These are phyloP conservation scores for Euphrasia arctica DNA, from an alignment of 305 asterid species.

Conservation along the genomic window DNA sequence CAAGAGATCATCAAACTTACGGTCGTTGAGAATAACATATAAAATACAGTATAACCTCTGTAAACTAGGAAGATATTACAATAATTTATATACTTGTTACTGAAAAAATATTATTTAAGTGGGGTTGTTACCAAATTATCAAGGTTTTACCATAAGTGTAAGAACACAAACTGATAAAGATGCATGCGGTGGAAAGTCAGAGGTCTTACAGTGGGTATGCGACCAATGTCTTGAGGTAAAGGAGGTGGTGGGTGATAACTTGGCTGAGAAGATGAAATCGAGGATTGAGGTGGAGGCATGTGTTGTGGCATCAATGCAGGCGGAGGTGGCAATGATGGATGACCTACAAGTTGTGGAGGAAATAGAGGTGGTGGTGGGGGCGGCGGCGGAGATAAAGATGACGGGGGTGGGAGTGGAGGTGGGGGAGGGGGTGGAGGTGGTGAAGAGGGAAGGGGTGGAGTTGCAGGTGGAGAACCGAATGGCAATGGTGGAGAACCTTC, in stretches of 20 bases:
- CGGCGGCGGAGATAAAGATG: conserved; percentile 26
- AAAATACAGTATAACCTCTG: no score
- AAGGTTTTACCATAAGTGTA: background rate
- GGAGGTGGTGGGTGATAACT: conserved; percentile 42
- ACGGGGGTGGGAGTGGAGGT: conserved; percentile 47
- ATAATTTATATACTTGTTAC: no score
- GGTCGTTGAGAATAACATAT: conserved; percentile 2
- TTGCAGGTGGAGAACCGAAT: conserved; percentile 67
- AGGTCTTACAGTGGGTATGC: conserved; percentile 50
- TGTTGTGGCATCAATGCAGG: conserved; percentile 48
- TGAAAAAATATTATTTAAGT: no score
- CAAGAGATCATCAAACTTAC: conserved; percentile 8
- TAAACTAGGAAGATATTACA: no score
- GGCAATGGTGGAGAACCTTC: conserved; percentile 91
- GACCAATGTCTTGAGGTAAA: conserved; percentile 36
- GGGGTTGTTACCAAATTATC: no score
- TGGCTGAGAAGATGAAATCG: conserved; percentile 41
- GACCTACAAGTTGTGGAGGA: conserved; percentile 52
- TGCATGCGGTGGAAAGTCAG: conserved; percentile 23
- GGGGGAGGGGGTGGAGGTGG: conserved; percentile 55
- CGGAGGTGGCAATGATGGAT: conserved; percentile 53
- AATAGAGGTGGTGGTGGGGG: conserved; percentile 43
- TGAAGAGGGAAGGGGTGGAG: conserved; percentile 86
- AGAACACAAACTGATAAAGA: conserved; percentile 17
- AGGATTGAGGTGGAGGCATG: conserved; percentile 41